These are phyloP conservation scores for Fusarium nygamai DNA, from an alignment of 2,329 filamentous ascomycete genomes.

Conservation along the genomic window DNA sequence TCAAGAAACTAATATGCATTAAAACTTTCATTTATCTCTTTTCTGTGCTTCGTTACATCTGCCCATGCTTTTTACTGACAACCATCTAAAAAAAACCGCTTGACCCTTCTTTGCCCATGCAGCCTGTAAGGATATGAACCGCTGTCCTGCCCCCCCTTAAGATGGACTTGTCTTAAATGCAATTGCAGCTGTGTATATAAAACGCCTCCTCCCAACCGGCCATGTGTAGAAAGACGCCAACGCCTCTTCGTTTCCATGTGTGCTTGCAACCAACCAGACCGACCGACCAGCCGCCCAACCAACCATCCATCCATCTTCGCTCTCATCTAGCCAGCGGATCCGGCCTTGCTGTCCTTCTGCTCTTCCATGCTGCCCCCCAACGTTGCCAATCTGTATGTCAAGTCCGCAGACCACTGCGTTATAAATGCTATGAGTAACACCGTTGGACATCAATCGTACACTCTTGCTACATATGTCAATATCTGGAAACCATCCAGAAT, in stretches of 20 bases:
- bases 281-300: constrained; percentile 13
- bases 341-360: constrained; percentile 28
- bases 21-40: constrained; percentile 43
- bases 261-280: constrained; percentile 26
- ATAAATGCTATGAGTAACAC: constrained; percentile 32
- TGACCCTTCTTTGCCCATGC: constrained; percentile 39
- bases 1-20: constrained; percentile 16
- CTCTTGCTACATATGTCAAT: constrained; percentile 34
- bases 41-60: constrained; percentile 45
- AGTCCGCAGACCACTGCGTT: constrained; percentile 28
- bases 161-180: constrained; percentile 39
- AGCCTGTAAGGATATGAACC: constrained; percentile 41
- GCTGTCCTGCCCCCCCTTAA: constrained; percentile 33
- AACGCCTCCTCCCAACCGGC: constrained; percentile 41
- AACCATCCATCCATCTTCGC: not conserved
- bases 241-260: constrained; percentile 40
- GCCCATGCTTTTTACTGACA: constrained; percentile 43
- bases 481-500: constrained; percentile 39
- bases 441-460: constrained; percentile 40
- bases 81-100: constrained; percentile 43
- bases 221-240: constrained; percentile 45
- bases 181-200: constrained; percentile 44
- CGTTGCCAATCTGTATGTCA: constrained; percentile 39
- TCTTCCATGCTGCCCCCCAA: constrained; percentile 20
- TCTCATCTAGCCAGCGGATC: constrained; percentile 8